Evolutionary conservation across 345 rosid genomes (phyloP).

Genomic region (Euphorbia peplus): DNA sequence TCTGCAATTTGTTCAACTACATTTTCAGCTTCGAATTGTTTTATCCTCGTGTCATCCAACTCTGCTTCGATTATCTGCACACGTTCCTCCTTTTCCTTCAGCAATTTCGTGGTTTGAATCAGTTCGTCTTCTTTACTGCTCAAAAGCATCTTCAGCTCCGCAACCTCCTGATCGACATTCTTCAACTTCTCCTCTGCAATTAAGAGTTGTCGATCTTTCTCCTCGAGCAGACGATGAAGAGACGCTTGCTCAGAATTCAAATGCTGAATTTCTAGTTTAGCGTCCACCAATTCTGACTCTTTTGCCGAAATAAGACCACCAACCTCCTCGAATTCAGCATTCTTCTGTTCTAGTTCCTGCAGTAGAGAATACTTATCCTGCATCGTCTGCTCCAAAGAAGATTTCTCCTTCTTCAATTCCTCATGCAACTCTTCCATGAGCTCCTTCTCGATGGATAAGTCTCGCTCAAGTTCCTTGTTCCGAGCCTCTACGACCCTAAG

Average conservation of each 20-base stretch:
- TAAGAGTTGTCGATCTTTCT: constrained; percentile 58
- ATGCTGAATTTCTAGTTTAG: constrained; percentile 75
- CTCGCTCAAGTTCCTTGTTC: constrained; percentile 57
- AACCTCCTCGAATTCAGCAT: constrained; percentile 48
- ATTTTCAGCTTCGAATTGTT: constrained; percentile 63
- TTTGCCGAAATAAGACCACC: constrained; percentile 50
- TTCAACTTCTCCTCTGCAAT: constrained; percentile 51
- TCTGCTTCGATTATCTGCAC: constrained; percentile 51
- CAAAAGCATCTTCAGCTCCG: constrained; percentile 54
- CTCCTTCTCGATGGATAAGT: constrained; percentile 48
- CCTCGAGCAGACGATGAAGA: constrained; percentile 53
- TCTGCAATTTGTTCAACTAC: constrained; percentile 59
- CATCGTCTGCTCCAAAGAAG: constrained; percentile 51
- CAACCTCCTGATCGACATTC: constrained; percentile 56
- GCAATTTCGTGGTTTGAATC: constrained; percentile 44
- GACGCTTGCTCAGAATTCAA: constrained; percentile 71
- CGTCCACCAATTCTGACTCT: constrained; percentile 74
- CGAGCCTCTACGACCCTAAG: constrained; percentile 64
- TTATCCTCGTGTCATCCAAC: constrained; percentile 46
- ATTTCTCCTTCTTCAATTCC: constrained; percentile 54
- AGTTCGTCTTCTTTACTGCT: constrained; percentile 58
- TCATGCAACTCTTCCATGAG: constrained; percentile 45
- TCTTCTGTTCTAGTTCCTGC: constrained; percentile 48
- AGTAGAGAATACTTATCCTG: constrained; percentile 45
- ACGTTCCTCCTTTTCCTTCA: constrained; percentile 70